Percentiles rank a stretch among this genome's conserved stretches.
Conservation (phyloP, 2,329 filamentous ascomycete species). For the Drechslerella stenobrocha region DNA sequence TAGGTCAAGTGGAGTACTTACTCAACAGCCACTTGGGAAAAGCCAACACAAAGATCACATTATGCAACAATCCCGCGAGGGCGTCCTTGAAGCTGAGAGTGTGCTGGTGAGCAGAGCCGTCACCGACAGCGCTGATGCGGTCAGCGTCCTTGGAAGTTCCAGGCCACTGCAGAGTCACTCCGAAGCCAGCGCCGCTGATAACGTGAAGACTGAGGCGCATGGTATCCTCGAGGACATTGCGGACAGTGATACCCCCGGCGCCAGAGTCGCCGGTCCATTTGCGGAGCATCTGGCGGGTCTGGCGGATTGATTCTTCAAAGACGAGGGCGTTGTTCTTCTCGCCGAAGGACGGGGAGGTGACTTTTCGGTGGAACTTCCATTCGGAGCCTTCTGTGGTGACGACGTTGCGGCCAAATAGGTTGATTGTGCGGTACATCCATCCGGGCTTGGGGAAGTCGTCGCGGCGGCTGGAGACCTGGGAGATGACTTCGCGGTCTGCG, state of each 20-base stretch:
- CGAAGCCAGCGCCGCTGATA: constrained; percentile 51
- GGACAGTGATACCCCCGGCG: constrained; percentile 12
- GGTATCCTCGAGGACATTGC: constrained; percentile 29
- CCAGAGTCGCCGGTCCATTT: constrained; percentile 38
- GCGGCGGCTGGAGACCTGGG: constrained; percentile 52
- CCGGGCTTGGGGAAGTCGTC: constrained; percentile 54
- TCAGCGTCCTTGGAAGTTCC: constrained; percentile 62
- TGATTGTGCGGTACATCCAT: constrained; percentile 53
- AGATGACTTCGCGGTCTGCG: constrained; percentile 52
- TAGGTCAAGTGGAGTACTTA: constrained; percentile 19
- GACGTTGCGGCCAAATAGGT: constrained; percentile 54
- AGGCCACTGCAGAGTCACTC: constrained; percentile 64
- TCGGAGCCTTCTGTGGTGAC: constrained; percentile 53
- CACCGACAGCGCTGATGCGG: constrained; percentile 57
- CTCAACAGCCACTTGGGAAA: constrained; percentile 63
- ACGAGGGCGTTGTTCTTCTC: constrained; percentile 59
- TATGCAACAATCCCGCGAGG: constrained; percentile 66
- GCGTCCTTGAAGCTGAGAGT: constrained; percentile 58
- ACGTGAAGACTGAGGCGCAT: constrained; percentile 48
- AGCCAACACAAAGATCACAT: constrained; percentile 65
- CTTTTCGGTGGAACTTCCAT: constrained; percentile 54
- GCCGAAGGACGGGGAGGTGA: constrained; percentile 54
- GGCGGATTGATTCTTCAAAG: constrained; percentile 37
- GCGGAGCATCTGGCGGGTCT: constrained; percentile 32
- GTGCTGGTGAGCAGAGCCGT: constrained; percentile 20